Evolutionary conservation across 78 protist species (phyloP), one percentile per base, ranked within the genome.

Genomic region (Neovahlkampfia damariscottae): DNA sequence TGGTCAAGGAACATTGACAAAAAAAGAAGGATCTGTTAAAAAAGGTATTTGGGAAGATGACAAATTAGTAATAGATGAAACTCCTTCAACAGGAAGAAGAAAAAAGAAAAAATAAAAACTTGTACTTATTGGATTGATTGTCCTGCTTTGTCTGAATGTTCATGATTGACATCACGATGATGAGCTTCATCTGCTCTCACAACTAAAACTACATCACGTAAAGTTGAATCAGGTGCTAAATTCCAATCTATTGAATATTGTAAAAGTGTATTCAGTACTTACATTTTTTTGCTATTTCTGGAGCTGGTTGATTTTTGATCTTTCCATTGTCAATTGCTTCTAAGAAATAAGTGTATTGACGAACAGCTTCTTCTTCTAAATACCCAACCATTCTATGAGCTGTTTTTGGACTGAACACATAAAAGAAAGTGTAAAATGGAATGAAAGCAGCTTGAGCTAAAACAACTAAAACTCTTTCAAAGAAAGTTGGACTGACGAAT

Each of bases 341-440:
- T 6, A 89, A 32, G 67, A 40, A 40, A 29, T 72, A 40, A 1
- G 85, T 79, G 77, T 86, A 71, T 0, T 90, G 66, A 8, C 68
- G 3, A 30, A 83, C 82, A 35, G 96, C 90, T 72, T 85, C 88
- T 78, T 91, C 92, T 66, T 88, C 90, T 28, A 93, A 70, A 36
- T 89, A 93, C 2, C 97, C 97, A 58, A 86, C 89, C 36, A 91
- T 84, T 38, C 95, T 78, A 37, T 90, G 94, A 35, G 76, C 75
- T 10, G 79, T 39, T 37, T 59, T 68, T 8, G 94, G 94, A 37
- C 72, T 8, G 6, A 69, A 0, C 34, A 80, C 2, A 80, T 87
- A 87, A 58, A 58, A 10, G 27, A 82, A 6, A 0, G 75, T 31
- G 82, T 69, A 88, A 27, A 34, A 19, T 37, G 66, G 69, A 77